A percentile compares a stretch with the other conserved stretches of the same genome.
Evolutionary conservation across 208 protist species (phyloP).

Genomic region (Crithidia bombi): DNA sequence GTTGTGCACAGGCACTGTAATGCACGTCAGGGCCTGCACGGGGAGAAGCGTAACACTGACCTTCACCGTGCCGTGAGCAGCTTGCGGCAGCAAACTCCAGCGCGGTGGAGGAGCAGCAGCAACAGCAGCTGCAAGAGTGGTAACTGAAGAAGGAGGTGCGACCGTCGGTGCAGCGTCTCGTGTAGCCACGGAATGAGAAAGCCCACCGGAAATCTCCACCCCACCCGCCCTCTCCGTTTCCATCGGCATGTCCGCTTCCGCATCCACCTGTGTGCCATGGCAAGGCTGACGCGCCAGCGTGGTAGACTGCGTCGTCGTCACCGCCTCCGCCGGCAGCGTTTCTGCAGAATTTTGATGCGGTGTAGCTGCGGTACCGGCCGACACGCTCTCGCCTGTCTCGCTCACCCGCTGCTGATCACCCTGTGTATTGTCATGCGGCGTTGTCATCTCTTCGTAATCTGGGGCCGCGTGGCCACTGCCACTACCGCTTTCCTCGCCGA

Average conservation of each 20-base stretch:
- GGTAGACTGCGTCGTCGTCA: not conserved
- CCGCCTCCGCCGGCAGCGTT: too few species aligned
- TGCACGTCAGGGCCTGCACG: constrained; percentile 29
- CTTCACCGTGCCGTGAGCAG: constrained; percentile 33
- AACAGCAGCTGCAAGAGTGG: not conserved
- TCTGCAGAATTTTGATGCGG: too few species aligned
- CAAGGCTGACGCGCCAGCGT: constrained; percentile 31
- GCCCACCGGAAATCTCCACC: not conserved
- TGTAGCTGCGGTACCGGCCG: too few species aligned
- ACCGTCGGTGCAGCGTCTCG: not conserved
- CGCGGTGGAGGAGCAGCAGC: constrained; percentile 7
- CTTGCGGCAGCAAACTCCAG: constrained; percentile 25
- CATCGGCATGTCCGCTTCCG: constrained; percentile 16
- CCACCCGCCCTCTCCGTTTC: not conserved
- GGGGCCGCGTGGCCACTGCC: not conserved
- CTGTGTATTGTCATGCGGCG: not conserved
- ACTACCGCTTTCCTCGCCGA: not conserved
- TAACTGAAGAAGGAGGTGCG: not conserved
- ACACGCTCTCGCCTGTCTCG: not conserved
- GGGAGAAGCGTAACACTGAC: constrained; percentile 41
- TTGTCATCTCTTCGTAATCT: constrained; percentile 20
- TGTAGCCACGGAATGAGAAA: not conserved
- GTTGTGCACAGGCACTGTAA: constrained; percentile 39
- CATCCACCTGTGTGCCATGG: constrained; percentile 43
- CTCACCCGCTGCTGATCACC: not conserved